Base-by-base conservation (phyloP, 2,329 filamentous ascomycete genomes). In the Emergomyces orientalis region DNA sequence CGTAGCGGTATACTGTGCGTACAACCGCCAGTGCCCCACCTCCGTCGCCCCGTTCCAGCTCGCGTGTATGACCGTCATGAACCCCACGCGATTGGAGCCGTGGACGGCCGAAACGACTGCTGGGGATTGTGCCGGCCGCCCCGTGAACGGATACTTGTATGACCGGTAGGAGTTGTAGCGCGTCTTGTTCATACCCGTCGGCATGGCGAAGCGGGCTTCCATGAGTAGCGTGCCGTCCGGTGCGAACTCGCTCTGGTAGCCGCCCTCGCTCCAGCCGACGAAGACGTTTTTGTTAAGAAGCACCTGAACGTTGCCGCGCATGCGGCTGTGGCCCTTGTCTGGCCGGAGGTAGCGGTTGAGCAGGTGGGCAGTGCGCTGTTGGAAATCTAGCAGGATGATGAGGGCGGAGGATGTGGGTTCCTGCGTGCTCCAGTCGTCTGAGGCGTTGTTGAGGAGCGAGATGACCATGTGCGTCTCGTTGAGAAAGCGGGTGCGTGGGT, bases 21-120 rank as follows among this genome's bases (percentile, higher is more conserved):
- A 72, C 62, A 77, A 73, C 1, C 69, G 68, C 73, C 75, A 77
- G 6, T 17, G 54, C 2, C 63, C 67, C 5, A 77, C 68, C 30
- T 77, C 74, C 0, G 75, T 78, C 9, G 75, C 75, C 0, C 75
- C 76, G 51, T 77, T 71, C 70, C 70, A 72, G 60, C 67, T 69
- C 43, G 76, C 71, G 65, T 75, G 69, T 59, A 72, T 63, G 3
- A 70, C 69, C 0, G 71, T 75, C 5, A 69, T 67, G 45, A 71
- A 61, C 13, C 71, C 69, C 0, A 68, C 64, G 19, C 64, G 64
- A 13, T 67, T 62, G 2, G 70, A 70, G 4, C 73, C 73, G 27
- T 67, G 69, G 1, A 70, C 71, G 2, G 69, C 70, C 6, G 72
- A 67, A 22, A 71, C 71, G 7, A 74, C 19, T 2, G 67, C 69